phyloP scores from a whole-genome alignment of 1,284 basidiomycete species.

The Marasmius oreades region DNA sequence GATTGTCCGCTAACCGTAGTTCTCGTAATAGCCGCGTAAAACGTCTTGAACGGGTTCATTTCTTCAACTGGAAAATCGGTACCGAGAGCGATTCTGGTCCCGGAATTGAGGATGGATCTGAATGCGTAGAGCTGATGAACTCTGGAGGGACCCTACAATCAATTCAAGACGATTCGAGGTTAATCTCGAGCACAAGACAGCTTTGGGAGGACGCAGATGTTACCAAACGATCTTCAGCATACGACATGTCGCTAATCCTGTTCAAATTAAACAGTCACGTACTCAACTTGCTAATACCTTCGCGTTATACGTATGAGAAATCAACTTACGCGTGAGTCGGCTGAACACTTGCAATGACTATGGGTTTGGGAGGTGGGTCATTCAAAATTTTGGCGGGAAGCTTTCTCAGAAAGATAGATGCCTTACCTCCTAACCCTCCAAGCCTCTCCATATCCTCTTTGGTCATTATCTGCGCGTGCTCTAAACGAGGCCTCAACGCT shows the following conservation, averaged over 20 bases:
- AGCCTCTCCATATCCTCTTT: slow-evolving; percentile 65
- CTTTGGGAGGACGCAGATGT: slow-evolving; percentile 15
- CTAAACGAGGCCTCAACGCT: slow-evolving; percentile 70
- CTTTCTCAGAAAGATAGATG: neutral
- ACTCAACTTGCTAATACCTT: no score
- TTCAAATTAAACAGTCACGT: neutral
- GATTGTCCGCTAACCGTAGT: slow-evolving; percentile 66
- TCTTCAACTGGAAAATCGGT: slow-evolving; percentile 50
- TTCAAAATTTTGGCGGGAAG: neutral
- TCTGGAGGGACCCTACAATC: slow-evolving; percentile 5
- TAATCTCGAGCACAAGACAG: neutral
- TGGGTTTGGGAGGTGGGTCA: neutral
- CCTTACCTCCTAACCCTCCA: slow-evolving; percentile 68
- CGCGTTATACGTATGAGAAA: no score
- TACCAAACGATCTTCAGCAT: slow-evolving; percentile 78
- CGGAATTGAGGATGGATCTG: slow-evolving; percentile 7
- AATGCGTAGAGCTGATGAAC: slow-evolving; percentile 8
- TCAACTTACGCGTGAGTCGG: slow-evolving; percentile 87
- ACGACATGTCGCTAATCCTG: slow-evolving; percentile 90
- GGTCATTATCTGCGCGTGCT: slow-evolving; percentile 88
- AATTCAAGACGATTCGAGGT: slow-evolving; percentile 30
- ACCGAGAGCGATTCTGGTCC: slow-evolving; percentile 11
- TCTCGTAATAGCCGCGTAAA: slow-evolving; percentile 84
- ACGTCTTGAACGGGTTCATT: slow-evolving; percentile 79
- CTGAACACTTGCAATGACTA: slow-evolving; percentile 90